Percentiles rank a stretch among this genome's conserved stretches.
These are phyloP conservation scores for Paraphaeosphaeria sporulosa DNA, from an alignment of 2,329 filamentous ascomycete species.

Conservation along the genomic window DNA sequence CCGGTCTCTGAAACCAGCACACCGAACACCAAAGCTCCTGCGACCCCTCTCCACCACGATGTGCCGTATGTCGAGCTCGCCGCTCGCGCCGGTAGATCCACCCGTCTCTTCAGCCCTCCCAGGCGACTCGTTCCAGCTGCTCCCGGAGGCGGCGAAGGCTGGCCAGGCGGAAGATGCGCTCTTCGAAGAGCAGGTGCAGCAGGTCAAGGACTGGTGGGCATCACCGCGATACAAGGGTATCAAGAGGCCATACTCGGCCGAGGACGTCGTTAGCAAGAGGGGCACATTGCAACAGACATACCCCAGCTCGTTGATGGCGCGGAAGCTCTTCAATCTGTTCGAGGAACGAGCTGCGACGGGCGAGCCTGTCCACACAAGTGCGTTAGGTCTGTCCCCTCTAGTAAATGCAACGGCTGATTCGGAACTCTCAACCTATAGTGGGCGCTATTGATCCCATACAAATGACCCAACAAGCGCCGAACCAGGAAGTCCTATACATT, in stretches of 20 bases:
- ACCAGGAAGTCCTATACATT: conserved; percentile 95
- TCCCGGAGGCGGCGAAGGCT: conserved; percentile 78
- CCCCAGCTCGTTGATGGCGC: conserved; percentile 91
- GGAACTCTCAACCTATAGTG: conserved; percentile 63
- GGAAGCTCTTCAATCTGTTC: conserved; percentile 91
- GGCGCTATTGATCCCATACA: conserved; percentile 98
- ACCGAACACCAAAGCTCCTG: conserved; percentile 38
- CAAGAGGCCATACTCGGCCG: conserved; percentile 87
- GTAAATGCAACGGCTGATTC: conserved; percentile 40
- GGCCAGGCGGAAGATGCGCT: conserved; percentile 84
- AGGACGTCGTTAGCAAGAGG: conserved; percentile 91
- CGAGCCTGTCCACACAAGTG: conserved; percentile 92
- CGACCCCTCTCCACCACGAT: conserved; percentile 53
- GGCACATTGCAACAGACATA: conserved; percentile 87
- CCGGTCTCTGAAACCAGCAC: conserved; percentile 34
- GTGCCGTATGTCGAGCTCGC: conserved; percentile 61
- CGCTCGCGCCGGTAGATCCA: conserved; percentile 63
- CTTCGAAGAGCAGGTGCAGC: conserved; percentile 81
- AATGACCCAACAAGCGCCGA: conserved; percentile 97
- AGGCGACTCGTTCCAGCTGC: conserved; percentile 84
- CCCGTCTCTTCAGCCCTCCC: conserved; percentile 68
- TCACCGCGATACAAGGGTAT: conserved; percentile 86
- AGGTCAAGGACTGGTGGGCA: conserved; percentile 91
- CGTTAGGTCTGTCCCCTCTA: conserved; percentile 45
- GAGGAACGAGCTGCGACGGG: conserved; percentile 78